Conservation (phyloP, 129 eudicot species). For the Pittosporum tobira region DNA sequence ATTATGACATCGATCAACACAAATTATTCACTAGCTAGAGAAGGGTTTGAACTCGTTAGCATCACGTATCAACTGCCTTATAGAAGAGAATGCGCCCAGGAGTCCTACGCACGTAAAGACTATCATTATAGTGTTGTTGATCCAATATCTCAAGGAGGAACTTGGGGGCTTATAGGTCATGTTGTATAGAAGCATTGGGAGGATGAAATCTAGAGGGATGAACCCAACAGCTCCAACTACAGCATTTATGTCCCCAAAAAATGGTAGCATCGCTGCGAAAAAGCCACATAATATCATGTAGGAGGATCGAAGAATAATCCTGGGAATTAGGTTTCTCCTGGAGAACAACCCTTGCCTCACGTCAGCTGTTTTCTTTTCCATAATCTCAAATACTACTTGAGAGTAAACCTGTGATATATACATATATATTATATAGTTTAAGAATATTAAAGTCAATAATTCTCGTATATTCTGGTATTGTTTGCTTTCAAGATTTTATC, state of each 20-base stretch:
- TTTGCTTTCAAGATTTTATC: too few species aligned
- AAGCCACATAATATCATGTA: constrained; percentile 45
- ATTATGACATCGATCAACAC: too few species aligned
- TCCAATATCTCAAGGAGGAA: constrained; percentile 21
- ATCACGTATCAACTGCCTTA: constrained; percentile 40
- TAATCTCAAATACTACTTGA: constrained; percentile 52
- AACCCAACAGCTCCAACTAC: constrained; percentile 54
- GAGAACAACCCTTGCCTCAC: constrained; percentile 41
- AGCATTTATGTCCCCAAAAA: constrained; percentile 46
- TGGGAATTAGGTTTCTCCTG: constrained; percentile 40
- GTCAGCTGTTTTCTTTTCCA: constrained; percentile 57
- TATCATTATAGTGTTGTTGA: constrained; percentile 34
- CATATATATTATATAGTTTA: too few species aligned
- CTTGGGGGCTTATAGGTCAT: constrained; percentile 33
- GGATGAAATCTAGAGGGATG: constrained; percentile 51
- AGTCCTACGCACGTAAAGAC: constrained; percentile 40
- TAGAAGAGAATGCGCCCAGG: constrained; percentile 41
- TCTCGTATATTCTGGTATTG: too few species aligned
- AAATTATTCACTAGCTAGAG: too few species aligned
- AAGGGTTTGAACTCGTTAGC: constrained; percentile 43
- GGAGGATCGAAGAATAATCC: constrained; percentile 33
- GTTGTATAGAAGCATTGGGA: constrained; percentile 63
- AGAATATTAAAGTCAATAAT: too few species aligned
- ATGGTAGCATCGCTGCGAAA: constrained; percentile 54
- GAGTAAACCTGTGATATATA: constrained; percentile 36